Base-by-base conservation (phyloP, 2,329 filamentous ascomycete species). In the Penicillium sp. region DNA sequence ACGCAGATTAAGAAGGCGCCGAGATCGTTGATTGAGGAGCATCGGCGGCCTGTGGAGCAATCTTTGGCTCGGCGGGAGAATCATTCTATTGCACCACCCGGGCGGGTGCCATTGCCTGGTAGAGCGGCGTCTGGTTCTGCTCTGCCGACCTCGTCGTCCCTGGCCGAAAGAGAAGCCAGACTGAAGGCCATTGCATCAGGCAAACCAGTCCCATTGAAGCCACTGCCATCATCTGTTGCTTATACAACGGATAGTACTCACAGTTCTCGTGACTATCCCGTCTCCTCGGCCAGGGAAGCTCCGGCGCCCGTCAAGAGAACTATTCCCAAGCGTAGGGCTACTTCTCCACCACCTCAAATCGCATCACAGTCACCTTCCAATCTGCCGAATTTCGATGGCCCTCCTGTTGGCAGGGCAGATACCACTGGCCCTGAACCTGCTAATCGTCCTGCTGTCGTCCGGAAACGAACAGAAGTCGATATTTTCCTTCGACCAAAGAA, bases 1-100 rank as follows among this genome's bases (percentile, higher is more conserved):
- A 73, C 74, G 2, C 71, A 72, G 38, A 70, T 81, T 15, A 73
- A 63, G 20, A 72, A 72, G 50, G 77, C 78, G 6, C 78, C 78
- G 4, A 70, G 70, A 20, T 73, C 73, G 8, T 67, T 81, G 22
- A 69, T 81, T n/a, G 77, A 81, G 60, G 73, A 75, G 41, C 75
- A 78, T 55, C 73, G 74, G 20, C 71, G 67, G 7, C 69, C 71
- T 17, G 38, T 61, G 28, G 67, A 71, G 49, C 61, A 61, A 5
- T 39, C 61, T 41, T 35, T 58, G 6, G n/a, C 68, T 38, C 58
- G 47, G 28, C 62, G 63, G 37, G 39, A 56, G 7, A 60, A 63
- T 41, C 54, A 53, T 4, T 54, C 67, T 37, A 61, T 61, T 53
- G 66, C 62, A 20, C 63, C 62, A 17, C 62, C 67, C 2, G 68